Percentiles rank a stretch among this genome's conserved stretches.
phyloP scores from a whole-genome alignment of 257 asterid species.

The Solanum rostratum region DNA sequence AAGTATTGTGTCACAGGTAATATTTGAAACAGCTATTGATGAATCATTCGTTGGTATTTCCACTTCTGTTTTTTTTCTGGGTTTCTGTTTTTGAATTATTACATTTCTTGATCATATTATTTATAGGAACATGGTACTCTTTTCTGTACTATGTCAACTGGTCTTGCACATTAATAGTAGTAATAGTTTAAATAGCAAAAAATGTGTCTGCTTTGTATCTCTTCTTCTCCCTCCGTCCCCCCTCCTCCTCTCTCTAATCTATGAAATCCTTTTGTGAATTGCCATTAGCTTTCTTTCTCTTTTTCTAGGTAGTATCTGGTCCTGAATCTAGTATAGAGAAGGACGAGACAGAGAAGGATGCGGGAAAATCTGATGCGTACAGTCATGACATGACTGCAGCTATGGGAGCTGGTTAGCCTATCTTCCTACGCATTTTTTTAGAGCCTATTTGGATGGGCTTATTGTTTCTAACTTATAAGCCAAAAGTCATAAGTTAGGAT shows the following conservation, averaged over 20 bases:
- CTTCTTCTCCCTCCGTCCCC: no score
- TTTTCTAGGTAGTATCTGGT: slow-evolving; percentile 58
- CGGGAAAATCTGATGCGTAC: slow-evolving; percentile 63
- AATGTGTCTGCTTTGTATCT: not conserved
- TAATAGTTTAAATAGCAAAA: not conserved
- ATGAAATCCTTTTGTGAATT: not conserved
- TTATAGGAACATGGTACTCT: not conserved
- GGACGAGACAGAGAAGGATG: slow-evolving; percentile 10
- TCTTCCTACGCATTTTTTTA: not conserved
- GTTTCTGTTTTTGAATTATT: not conserved
- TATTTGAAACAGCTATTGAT: not conserved
- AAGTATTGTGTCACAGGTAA: slow-evolving; percentile 12
- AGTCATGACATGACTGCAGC: slow-evolving; percentile 92
- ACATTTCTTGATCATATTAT: not conserved
- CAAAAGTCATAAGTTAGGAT: no score
- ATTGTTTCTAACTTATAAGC: no score
- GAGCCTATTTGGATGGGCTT: no score
- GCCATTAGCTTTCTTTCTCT: not conserved
- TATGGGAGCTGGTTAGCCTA: slow-evolving; percentile 91
- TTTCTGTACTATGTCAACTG: not conserved
- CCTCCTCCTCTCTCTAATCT: not conserved
- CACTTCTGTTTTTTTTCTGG: not conserved
- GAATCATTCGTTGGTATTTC: not conserved
- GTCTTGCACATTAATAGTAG: not conserved
- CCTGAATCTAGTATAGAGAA: slow-evolving; percentile 35